Evolutionary conservation across 2,329 filamentous ascomycete species (phyloP).

Genomic region (Ambrosiella beaveri): DNA sequence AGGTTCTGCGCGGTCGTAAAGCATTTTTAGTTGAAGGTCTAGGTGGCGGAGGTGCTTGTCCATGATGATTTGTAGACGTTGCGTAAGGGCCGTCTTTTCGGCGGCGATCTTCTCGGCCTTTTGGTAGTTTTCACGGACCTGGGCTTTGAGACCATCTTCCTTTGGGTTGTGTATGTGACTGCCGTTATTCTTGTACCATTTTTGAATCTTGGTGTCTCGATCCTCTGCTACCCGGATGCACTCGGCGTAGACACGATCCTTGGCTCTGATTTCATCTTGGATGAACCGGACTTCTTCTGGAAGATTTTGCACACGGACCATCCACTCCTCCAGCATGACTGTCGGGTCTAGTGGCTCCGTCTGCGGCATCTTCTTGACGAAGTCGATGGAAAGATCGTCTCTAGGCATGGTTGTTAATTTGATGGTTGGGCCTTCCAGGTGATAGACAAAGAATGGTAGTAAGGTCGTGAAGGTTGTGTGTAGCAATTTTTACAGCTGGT

Average conservation of each 20-base stretch:
- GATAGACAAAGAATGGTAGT: neutral
- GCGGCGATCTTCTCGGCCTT: constrained; percentile 53
- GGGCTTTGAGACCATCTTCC: constrained; percentile 49
- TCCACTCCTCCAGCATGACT: constrained; percentile 62
- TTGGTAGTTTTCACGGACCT: constrained; percentile 50
- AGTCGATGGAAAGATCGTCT: constrained; percentile 56
- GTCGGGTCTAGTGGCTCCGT: constrained; percentile 45
- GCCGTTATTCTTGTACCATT: constrained; percentile 62
- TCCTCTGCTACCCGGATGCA: constrained; percentile 52
- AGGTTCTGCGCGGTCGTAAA: constrained; percentile 44
- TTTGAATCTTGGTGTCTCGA: constrained; percentile 59
- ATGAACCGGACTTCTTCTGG: constrained; percentile 70
- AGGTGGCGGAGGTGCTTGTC: constrained; percentile 47
- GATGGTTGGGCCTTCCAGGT: neutral
- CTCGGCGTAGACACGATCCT: constrained; percentile 55
- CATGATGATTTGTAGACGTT: constrained; percentile 42
- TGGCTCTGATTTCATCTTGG: constrained; percentile 67
- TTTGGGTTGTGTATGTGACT: constrained; percentile 59
- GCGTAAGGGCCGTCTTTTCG: constrained; percentile 55
- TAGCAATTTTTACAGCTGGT: too few relatives aligned
- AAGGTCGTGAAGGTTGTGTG: neutral
- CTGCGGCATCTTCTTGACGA: constrained; percentile 48
- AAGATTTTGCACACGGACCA: constrained; percentile 57
- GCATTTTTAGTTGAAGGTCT: constrained; percentile 43
- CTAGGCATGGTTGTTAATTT: constrained; percentile 51